Evolutionary conservation across 352 stramenopile species (phyloP).

Genomic region (Pythium aquatile): DNA sequence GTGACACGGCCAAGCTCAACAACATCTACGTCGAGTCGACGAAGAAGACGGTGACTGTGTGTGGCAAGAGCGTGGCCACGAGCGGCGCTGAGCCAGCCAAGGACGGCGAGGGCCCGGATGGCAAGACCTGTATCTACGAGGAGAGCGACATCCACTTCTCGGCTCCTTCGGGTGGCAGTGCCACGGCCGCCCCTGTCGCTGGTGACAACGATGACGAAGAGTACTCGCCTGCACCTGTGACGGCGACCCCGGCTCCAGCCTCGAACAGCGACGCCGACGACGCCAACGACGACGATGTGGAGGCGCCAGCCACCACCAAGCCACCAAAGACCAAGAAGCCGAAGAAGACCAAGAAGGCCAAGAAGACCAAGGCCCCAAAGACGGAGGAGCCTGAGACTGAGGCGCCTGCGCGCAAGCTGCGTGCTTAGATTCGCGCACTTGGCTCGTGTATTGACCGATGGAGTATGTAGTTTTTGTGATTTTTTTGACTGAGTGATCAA

Average conservation of each 20-base stretch:
- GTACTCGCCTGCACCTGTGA: no score
- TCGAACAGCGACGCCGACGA: no score
- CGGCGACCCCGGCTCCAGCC: no score
- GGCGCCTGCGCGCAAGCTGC: no score
- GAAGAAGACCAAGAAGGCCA: not conserved
- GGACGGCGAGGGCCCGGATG: not conserved
- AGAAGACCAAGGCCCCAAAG: not conserved
- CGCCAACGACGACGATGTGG: no score
- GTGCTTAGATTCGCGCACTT: no score
- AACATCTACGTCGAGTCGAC: constrained; percentile 16
- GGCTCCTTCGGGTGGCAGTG: not conserved
- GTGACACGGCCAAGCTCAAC: constrained; percentile 18
- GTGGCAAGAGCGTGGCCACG: constrained; percentile 11
- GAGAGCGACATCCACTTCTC: constrained; percentile 40
- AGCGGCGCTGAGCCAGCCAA: constrained; percentile 20
- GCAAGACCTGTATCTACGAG: constrained; percentile 3
- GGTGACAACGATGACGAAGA: no score
- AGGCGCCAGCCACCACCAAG: no score
- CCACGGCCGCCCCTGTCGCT: not conserved
- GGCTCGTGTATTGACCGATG: no score
- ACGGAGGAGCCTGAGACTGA: no score
- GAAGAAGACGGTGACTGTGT: constrained; percentile 25
- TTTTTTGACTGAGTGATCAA: no score
- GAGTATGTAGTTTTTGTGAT: no score
- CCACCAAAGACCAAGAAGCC: not conserved